A percentile compares a stretch with the other conserved stretches of the same genome.
Evolutionary conservation across 2,329 filamentous ascomycete species (phyloP).

Genomic region (Colletotrichum brevisporum): DNA sequence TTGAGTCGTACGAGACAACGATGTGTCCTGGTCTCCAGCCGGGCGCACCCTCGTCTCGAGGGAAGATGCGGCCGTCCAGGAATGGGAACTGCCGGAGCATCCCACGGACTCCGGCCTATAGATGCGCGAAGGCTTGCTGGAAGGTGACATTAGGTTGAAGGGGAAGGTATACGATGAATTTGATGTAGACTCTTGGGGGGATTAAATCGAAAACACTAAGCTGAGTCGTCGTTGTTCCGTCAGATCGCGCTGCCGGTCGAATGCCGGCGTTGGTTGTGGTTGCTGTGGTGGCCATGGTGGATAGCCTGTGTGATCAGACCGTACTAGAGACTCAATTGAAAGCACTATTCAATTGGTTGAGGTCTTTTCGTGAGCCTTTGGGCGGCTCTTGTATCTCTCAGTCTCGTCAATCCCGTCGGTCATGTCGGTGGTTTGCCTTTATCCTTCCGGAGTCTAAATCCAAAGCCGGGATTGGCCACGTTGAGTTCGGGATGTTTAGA

Average conservation of each 20-base stretch:
- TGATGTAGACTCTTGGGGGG: slow-evolving; percentile 27
- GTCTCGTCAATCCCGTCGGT: too few species aligned
- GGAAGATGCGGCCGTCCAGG: slow-evolving; percentile 53
- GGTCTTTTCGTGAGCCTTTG: too few species aligned
- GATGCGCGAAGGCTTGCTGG: slow-evolving; percentile 47
- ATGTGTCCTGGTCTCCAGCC: slow-evolving; percentile 48
- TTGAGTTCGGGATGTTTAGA: too few species aligned
- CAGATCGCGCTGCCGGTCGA: background rate
- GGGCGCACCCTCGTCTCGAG: slow-evolving; percentile 46
- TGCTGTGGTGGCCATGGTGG: slow-evolving; percentile 13
- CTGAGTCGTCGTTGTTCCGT: slow-evolving; percentile 1
- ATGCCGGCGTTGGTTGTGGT: background rate
- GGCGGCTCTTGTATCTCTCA: too few species aligned
- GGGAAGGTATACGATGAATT: slow-evolving; percentile 50
- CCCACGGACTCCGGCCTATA: slow-evolving; percentile 52
- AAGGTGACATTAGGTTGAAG: slow-evolving; percentile 45
- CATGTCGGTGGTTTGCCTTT: too few species aligned
- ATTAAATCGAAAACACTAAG: slow-evolving; percentile 25
- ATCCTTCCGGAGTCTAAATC: too few species aligned
- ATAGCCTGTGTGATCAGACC: too few species aligned
- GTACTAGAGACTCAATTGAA: too few species aligned
- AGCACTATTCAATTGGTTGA: too few species aligned
- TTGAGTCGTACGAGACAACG: slow-evolving; percentile 40
- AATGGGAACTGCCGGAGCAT: slow-evolving; percentile 54
- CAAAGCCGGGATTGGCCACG: too few species aligned